phyloP scores from a whole-genome alignment of 1,284 basidiomycete genomes.

The Pascua guehoae region DNA sequence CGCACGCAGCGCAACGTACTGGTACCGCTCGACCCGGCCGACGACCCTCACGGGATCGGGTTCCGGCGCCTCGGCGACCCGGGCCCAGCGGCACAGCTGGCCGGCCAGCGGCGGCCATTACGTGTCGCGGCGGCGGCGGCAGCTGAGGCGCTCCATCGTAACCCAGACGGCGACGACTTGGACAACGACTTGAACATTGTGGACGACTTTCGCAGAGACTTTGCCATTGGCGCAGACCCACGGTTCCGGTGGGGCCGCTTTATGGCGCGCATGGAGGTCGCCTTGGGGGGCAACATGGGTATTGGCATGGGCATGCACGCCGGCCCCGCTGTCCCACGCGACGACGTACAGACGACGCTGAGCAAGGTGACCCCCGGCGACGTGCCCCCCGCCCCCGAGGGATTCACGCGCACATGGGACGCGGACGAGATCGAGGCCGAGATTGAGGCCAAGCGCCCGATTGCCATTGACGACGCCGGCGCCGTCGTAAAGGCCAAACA shows the following conservation, averaged over 20 bases:
- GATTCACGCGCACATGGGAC: conserved; percentile 31
- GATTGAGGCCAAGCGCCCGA: conserved; percentile 5
- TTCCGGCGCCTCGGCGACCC: no score
- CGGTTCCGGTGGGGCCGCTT: not conserved
- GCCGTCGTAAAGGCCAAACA: conserved; percentile 16
- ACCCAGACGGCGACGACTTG: not conserved
- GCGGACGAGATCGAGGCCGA: conserved; percentile 16
- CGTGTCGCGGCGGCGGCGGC: no score
- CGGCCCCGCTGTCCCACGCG: conserved; percentile 3
- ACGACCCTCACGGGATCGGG: no score
- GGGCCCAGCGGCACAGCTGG: no score
- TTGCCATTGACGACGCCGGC: conserved; percentile 30
- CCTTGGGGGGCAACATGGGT: not conserved
- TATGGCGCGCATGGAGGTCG: not conserved
- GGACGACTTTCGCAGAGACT: not conserved
- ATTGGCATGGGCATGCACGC: not conserved
- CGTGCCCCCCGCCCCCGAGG: conserved; percentile 8
- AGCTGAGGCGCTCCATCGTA: not conserved
- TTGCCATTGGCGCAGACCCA: not conserved
- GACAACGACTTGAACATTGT: not conserved
- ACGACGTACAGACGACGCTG: conserved; percentile 25
- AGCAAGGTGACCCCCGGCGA: conserved; percentile 15
- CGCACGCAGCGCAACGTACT: no score
- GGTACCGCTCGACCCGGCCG: no score
- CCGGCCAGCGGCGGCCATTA: no score